Conservation (phyloP, 2,329 filamentous ascomycete species). For the Calonectria henricotiae region DNA sequence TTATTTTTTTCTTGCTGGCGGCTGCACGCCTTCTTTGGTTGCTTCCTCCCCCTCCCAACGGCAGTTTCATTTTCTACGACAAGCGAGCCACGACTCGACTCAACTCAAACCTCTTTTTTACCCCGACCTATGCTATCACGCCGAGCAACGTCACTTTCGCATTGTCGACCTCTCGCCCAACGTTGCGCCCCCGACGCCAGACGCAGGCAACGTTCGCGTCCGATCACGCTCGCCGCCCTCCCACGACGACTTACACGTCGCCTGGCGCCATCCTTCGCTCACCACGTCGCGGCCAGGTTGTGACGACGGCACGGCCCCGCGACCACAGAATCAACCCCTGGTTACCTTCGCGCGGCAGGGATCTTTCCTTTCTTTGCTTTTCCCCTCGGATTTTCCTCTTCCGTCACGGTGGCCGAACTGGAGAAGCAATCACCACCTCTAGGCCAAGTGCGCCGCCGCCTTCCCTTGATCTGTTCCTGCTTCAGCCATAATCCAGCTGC, state of each 20-base stretch:
- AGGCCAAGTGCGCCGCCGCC: slow-evolving; percentile 24
- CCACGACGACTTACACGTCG: slow-evolving; percentile 40
- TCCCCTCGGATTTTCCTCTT: slow-evolving; percentile 29
- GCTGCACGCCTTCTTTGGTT: slow-evolving; percentile 16
- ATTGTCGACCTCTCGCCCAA: slow-evolving; percentile 6
- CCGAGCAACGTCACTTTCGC: slow-evolving; percentile 23
- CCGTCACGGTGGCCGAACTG: slow-evolving; percentile 20
- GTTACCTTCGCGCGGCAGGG: slow-evolving; percentile 32
- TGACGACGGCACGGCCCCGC: slow-evolving; percentile 35
- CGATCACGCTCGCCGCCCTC: slow-evolving; percentile 5
- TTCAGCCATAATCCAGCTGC: slow-evolving; percentile 37
- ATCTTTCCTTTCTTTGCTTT: slow-evolving; percentile 28
- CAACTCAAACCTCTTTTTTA: slow-evolving; percentile 11
- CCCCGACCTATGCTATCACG: slow-evolving; percentile 15
- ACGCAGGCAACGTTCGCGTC: slow-evolving; percentile 20
- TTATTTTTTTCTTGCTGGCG: slow-evolving; percentile 11
- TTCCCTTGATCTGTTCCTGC: slow-evolving; percentile 37
- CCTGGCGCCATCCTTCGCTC: slow-evolving; percentile 31
- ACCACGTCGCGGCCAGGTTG: slow-evolving; percentile 28
- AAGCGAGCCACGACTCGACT: slow-evolving; percentile 27
- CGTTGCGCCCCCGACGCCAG: slow-evolving; percentile 21
- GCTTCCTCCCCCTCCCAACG: slow-evolving; percentile 24
- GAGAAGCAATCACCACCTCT: slow-evolving; percentile 20
- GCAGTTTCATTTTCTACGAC: slow-evolving; percentile 31
- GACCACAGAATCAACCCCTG: slow-evolving; percentile 31